Base-by-base conservation (phyloP, 2,329 filamentous ascomycete species). In the Fonsecaea pugnacius region DNA sequence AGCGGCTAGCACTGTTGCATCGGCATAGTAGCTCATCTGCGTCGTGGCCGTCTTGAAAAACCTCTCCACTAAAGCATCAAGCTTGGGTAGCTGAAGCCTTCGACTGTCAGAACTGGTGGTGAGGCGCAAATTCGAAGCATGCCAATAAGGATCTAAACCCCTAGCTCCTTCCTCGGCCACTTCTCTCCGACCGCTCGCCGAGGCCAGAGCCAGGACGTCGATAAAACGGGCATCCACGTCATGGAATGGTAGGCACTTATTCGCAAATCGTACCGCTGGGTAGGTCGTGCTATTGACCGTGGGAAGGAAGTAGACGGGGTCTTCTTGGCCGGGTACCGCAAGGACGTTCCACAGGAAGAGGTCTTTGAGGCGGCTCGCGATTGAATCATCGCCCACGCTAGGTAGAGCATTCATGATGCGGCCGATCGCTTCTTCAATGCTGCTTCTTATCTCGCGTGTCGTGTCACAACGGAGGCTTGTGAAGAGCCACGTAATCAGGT, bases 91-190 rank as follows among this genome's bases (percentile, higher is more conserved):
- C n/a, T 43, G 30, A 21, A 69, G n/a, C 27, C 66, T 56, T 21
- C 33, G 18, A 10, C 32, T 21, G n/a, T 51, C 35, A 16, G 33
- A 35, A 24, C 53, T 27, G 8, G 55, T 48, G 36, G 48, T 38
- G 32, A 68, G 43, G 10, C 66, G 66, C 35, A 56, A 40, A 52
- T 69, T 71, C 3, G 70, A 67, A 4, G 63, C 52, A 55, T 89
- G 89, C 87, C 87, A 90, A 72, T 90, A 89, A 10, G 89, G 88
- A 76, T 96, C 92, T 3, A 97, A 82, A 0, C 95, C 95, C 75
- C 92, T 93, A 66, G 87, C 88, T 1, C 92, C 95, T 78, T 98
- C 94, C 74, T 99, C 95, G 1, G 91, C 78, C 2, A 98, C 88
- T 73, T 98, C 94, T 65, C 88, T 89, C 52, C 90, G 86, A 73